Conservation (phyloP, 768 basidiomycete genomes). For the Tephrocybe sp. region DNA sequence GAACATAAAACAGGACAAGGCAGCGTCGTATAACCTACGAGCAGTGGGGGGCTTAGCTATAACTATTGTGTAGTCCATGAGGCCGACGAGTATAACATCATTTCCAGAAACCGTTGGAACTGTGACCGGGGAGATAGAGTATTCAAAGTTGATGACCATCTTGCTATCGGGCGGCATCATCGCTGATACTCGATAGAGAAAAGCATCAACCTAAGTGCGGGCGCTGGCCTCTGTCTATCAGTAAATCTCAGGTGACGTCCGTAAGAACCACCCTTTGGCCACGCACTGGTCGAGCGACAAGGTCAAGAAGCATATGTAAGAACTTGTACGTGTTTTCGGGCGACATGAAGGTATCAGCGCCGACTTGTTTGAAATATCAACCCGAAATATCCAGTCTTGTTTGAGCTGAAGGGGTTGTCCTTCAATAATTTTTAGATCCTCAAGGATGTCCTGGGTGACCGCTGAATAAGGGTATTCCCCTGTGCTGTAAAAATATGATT, state of each 20-base stretch:
- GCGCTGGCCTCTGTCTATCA: constrained; percentile 19
- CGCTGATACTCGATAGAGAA: constrained; percentile 23
- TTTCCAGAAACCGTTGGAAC: constrained; percentile 12
- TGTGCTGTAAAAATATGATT: not conserved
- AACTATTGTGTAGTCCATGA: constrained; percentile 6
- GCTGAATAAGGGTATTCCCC: not conserved
- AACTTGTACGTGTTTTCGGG: not conserved
- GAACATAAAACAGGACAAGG: constrained; percentile 12
- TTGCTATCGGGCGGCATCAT: constrained; percentile 19
- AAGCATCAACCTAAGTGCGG: constrained; percentile 20
- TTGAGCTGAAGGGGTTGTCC: not conserved
- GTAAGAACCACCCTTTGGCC: not conserved
- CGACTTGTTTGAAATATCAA: not conserved
- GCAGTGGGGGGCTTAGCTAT: not conserved
- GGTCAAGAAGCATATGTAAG: not conserved
- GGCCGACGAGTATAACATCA: not conserved
- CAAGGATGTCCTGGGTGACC: not conserved
- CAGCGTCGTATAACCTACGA: constrained; percentile 10
- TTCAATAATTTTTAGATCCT: not conserved
- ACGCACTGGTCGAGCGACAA: not conserved
- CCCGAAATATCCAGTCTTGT: not conserved
- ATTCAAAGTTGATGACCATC: constrained; percentile 17
- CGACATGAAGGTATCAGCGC: not conserved
- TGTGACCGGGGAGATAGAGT: constrained; percentile 16
- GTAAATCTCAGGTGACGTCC: not conserved